Base-by-base conservation (phyloP, 768 basidiomycete genomes). In the Lactarius sp. region DNA sequence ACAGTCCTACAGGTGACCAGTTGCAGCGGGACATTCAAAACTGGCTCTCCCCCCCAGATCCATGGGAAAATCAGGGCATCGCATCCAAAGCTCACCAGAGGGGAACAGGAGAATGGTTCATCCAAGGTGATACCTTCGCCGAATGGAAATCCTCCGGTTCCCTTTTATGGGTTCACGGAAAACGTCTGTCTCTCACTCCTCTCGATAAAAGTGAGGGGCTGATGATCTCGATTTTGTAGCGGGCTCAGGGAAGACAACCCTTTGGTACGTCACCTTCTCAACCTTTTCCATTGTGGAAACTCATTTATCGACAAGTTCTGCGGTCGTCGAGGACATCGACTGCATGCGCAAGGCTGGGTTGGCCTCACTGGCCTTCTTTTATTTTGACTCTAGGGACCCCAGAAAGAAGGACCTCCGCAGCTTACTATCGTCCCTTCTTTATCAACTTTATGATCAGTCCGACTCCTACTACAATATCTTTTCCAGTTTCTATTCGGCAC, bases 121-220 rank as follows among this genome's bases (percentile, higher is more conserved):
- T 44, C 13, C 4, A 34, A 5, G 41, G 51, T 7, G 8, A 34
- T 2, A 18, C 41, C 0, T 52, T 33, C 13, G 7, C 18, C 27
- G 22, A 52, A 42, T 60, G 59, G 59, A 60, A 52, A 34, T 33
- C 31, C 4, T 52, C 59, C 9, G 41, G 33, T 33, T 52, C 51
- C 3, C 51, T 22, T 7, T 36, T 60, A 52, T 60, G 59, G 59
- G 27, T 60, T 12, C 31, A 44, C 22, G 59, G 51, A 52, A 60
- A 60, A 33, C 59, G 51, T 60, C 39, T 34, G 3, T 44, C 12
- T 34, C 34, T 37, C 20, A 12, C 10, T 2, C 12, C 1, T 20
- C 14, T 16, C 5, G 20, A 3, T 22, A n/a, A 22, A 47, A 47
- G 9, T 14, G 6, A 2, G 13, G 6, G 12, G 27, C 34, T 37